Evolutionary conservation across 371 early-diverging fungal genomes (phyloP).

Genomic region (Syncephalis fuscata): DNA sequence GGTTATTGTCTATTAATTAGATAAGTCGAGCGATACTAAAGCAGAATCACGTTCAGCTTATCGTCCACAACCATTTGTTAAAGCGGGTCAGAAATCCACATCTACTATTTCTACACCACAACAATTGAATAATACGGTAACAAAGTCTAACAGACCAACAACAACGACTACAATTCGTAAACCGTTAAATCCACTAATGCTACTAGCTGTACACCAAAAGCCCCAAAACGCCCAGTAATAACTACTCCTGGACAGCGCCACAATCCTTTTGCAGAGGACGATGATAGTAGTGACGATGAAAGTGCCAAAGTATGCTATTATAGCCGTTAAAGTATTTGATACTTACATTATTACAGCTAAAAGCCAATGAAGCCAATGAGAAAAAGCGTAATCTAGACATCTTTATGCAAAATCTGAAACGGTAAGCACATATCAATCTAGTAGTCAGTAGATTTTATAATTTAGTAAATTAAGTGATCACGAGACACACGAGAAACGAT

Average conservation of each 20-base stretch:
- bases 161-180: too few relatives aligned
- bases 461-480: background rate
- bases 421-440: conserved; percentile 14
- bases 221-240: background rate
- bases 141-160: too few relatives aligned
- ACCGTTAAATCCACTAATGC: background rate
- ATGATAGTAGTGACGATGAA: conserved; percentile 4
- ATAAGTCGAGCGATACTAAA: background rate
- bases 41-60: conserved; percentile 15
- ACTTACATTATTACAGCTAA: conserved; percentile 6
- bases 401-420: conserved; percentile 70
- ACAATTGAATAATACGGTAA: too few relatives aligned
- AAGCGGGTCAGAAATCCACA: conserved; percentile 1
- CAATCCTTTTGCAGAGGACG: conserved; percentile 13
- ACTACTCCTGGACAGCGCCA: conserved; percentile 3
- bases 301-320: background rate
- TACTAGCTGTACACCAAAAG: background rate
- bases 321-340: background rate
- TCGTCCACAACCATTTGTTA: conserved; percentile 20
- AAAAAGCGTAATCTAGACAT: conserved; percentile 69
- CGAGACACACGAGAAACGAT: background rate
- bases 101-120: too few relatives aligned
- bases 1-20: background rate
- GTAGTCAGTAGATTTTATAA: background rate
- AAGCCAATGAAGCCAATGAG: conserved; percentile 19